These are phyloP conservation scores for Babjeviella inositovora DNA, from an alignment of 805 yeast genomes.

Conservation along the genomic window DNA sequence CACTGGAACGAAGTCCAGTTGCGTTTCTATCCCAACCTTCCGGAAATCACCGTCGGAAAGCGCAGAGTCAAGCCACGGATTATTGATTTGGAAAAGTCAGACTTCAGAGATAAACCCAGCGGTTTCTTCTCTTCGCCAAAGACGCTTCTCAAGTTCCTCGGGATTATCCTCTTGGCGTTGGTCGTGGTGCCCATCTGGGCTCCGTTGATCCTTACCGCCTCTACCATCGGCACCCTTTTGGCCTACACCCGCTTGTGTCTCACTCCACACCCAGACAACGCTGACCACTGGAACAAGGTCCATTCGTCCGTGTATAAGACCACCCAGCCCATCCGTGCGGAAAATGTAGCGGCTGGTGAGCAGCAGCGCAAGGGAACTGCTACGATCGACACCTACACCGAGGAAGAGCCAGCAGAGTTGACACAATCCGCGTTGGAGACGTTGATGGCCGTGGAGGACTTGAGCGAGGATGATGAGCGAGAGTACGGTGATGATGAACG, in stretches of 20 bases:
- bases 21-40: slow-evolving; percentile 18
- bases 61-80: slow-evolving; percentile 24
- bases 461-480: no score
- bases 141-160: slow-evolving; percentile 8
- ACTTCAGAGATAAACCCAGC: no score
- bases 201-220: slow-evolving; percentile 21
- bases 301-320: slow-evolving; percentile 13
- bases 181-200: slow-evolving; percentile 31
- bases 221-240: slow-evolving; percentile 17
- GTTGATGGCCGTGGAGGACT: no score
- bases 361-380: no score
- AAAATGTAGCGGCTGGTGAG: no score
- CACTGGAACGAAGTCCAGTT: slow-evolving; percentile 29
- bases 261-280: slow-evolving; percentile 7
- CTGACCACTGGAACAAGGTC: slow-evolving; percentile 16
- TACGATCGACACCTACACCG: no score
- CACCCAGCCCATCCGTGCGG: no score
- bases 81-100: slow-evolving; percentile 31
- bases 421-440: no score
- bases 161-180: slow-evolving; percentile 9
- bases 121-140: no score
- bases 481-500: no score
- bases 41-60: slow-evolving; percentile 16
- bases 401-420: no score
- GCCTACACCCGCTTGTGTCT: no score